Conservation (phyloP, 2,329 filamentous ascomycete genomes). For the Colletotrichum siamense region DNA sequence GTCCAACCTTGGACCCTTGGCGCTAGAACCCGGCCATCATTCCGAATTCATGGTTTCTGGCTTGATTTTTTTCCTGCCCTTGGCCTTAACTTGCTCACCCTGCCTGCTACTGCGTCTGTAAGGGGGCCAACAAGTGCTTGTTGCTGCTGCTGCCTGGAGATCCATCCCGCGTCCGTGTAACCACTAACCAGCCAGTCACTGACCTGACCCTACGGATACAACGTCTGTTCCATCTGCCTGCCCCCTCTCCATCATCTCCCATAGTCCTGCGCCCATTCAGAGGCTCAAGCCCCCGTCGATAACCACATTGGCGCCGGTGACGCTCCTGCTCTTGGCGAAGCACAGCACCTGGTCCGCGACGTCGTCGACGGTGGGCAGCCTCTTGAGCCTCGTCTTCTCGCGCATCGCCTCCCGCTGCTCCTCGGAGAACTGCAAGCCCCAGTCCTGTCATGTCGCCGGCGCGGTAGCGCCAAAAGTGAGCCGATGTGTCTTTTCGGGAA, state of each 20-base stretch:
- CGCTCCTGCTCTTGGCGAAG: slow-evolving; percentile 52
- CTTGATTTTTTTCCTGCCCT: neutral
- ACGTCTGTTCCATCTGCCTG: neutral
- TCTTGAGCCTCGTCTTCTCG: slow-evolving; percentile 64
- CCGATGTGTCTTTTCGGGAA: neutral
- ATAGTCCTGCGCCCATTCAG: neutral
- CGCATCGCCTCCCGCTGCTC: slow-evolving; percentile 61
- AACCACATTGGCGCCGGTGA: slow-evolving; percentile 58
- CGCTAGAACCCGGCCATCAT: neutral
- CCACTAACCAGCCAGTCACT: neutral
- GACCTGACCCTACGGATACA: neutral
- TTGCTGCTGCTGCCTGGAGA: neutral
- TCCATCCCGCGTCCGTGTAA: neutral
- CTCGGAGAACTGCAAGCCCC: slow-evolving; percentile 48
- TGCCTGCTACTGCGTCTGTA: neutral
- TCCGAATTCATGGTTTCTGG: neutral
- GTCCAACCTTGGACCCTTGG: neutral
- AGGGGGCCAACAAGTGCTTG: neutral
- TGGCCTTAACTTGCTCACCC: neutral
- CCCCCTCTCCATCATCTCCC: neutral
- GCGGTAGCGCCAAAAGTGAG: neutral
- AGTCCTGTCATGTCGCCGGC: slow-evolving; percentile 12
- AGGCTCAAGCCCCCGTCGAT: slow-evolving; percentile 42
- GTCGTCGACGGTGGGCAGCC: slow-evolving; percentile 58
- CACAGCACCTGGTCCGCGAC: slow-evolving; percentile 58